These are phyloP conservation scores for Candida maesae DNA, from an alignment of 805 yeast species.

Conservation along the genomic window DNA sequence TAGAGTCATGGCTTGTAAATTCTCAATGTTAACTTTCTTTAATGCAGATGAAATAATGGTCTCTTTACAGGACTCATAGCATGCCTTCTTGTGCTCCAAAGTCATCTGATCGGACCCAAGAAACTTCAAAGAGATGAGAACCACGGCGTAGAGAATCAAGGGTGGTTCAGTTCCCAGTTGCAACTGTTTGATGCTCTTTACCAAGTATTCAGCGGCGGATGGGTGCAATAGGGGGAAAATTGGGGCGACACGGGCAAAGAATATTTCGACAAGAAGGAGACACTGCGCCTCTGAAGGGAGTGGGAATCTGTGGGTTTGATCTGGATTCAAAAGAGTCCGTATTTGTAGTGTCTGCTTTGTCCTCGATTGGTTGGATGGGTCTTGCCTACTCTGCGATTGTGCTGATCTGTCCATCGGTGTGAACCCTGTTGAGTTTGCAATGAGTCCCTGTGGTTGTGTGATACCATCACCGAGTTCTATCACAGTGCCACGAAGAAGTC, in stretches of 20 bases:
- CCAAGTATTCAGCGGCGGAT: conserved; percentile 11
- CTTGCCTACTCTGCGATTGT: too few relatives aligned
- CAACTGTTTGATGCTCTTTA: conserved; percentile 5
- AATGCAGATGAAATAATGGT: conserved; percentile 19
- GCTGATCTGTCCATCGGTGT: too few relatives aligned
- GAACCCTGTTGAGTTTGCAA: too few relatives aligned
- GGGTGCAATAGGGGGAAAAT: conserved; percentile 24
- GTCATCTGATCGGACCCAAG: conserved; percentile 20
- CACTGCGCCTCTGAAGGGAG: conserved; percentile 18
- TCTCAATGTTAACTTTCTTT: conserved; percentile 21
- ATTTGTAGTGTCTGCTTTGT: conserved; percentile 13
- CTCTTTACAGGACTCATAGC: conserved; percentile 19
- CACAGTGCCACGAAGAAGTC: too few relatives aligned
- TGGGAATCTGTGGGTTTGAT: neutral
- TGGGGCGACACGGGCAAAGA: conserved; percentile 19
- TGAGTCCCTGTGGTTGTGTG: too few relatives aligned
- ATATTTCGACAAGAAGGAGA: conserved; percentile 17
- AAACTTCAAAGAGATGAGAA: conserved; percentile 21
- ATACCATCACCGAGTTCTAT: too few relatives aligned
- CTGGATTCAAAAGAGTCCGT: conserved; percentile 20
- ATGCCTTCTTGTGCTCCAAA: conserved; percentile 6
- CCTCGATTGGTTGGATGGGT: too few relatives aligned
- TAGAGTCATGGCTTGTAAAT: conserved; percentile 20
- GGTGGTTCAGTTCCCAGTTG: conserved; percentile 18
- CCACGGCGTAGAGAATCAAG: conserved; percentile 17